Evolutionary conservation across 2,329 filamentous ascomycete species (phyloP), one percentile per base, ranked within the genome.

Genomic region (Colletotrichum sp.): DNA sequence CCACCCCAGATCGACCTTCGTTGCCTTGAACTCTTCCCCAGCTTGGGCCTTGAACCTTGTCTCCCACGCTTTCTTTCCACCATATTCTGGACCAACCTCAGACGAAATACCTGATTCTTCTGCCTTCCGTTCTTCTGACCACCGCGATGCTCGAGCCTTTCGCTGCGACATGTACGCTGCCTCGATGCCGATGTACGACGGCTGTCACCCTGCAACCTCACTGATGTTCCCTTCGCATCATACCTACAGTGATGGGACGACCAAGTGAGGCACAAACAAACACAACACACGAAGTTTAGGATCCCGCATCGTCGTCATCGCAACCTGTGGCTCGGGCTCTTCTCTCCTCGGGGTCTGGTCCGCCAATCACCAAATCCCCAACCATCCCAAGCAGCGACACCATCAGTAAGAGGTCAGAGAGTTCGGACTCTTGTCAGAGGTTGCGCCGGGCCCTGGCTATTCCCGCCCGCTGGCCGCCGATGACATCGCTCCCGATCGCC

Each of bases 401-500:
- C 39, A 24, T 12, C 16, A 28, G 57, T n/a, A 28, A 73, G 15
- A 28, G 64, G 59, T 49, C 57, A 65, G 49, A 74, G 70, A 65
- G 64, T 65, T 68, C 69, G 49, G 34, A 34, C 52, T 76, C 49
- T 36, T 39, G 65, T 69, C 74, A 60, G 26, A 76, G 70, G 59
- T 15, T 65, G 21, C 28, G 18, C 65, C 64, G 64, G 74, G 16
- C 32, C 64, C 49, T 74, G 70, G 64, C 70, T 52, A n/a, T 36
- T 68, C 70, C 70, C 64, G 70, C 39, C 59, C 64, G 26, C 59
- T 74, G 34, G 34, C 59, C 64, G 67, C 28, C 64, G 64, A 76
- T 73, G 70, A 62, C 74, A 76, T 74, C 59, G 64, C 55, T 44
- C 13, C 65, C 64, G 70, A 76, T 76, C 70, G 36, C 34, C 64